These are phyloP conservation scores for Monilinia polystroma DNA, from an alignment of 2,329 filamentous ascomycete genomes.

Conservation along the genomic window DNA sequence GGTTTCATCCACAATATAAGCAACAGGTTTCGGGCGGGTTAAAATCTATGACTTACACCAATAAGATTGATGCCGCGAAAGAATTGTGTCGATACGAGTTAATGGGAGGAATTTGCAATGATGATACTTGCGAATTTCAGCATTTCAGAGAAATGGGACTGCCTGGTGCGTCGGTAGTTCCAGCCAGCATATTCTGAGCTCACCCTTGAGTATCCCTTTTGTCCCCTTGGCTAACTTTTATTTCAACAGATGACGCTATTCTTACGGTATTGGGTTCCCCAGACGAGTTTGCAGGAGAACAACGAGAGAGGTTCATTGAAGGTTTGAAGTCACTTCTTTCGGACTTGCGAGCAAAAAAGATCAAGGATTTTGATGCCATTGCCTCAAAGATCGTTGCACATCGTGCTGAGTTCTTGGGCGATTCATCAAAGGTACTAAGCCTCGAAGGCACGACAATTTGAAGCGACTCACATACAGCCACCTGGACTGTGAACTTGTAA, in stretches of 20 bases:
- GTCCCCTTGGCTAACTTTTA: slow-evolving; percentile 43
- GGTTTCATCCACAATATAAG: slow-evolving; percentile 79
- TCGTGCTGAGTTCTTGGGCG: slow-evolving; percentile 62
- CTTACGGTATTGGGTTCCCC: slow-evolving; percentile 69
- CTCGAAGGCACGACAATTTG: slow-evolving; percentile 46
- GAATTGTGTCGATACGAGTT: slow-evolving; percentile 77
- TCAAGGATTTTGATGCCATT: slow-evolving; percentile 66
- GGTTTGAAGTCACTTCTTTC: slow-evolving; percentile 62
- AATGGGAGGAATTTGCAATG: slow-evolving; percentile 68
- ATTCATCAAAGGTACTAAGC: slow-evolving; percentile 61
- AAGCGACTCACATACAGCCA: slow-evolving; percentile 25
- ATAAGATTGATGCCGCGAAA: slow-evolving; percentile 75
- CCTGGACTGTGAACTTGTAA: slow-evolving; percentile 32
- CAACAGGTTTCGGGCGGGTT: slow-evolving; percentile 71
- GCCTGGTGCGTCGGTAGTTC: slow-evolving; percentile 64
- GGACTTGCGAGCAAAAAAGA: slow-evolving; percentile 57
- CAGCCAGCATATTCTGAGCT: slow-evolving; percentile 32
- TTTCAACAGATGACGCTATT: slow-evolving; percentile 64
- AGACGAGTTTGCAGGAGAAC: slow-evolving; percentile 61
- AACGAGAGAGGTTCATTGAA: slow-evolving; percentile 59
- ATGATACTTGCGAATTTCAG: slow-evolving; percentile 70
- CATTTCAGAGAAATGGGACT: slow-evolving; percentile 75
- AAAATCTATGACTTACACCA: slow-evolving; percentile 89
- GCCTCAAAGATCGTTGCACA: slow-evolving; percentile 66
- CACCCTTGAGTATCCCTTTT: slow-evolving; percentile 35